phyloP scores from a whole-genome alignment of 2,329 filamentous ascomycete genomes.

The Leptosphaerulina australis region DNA sequence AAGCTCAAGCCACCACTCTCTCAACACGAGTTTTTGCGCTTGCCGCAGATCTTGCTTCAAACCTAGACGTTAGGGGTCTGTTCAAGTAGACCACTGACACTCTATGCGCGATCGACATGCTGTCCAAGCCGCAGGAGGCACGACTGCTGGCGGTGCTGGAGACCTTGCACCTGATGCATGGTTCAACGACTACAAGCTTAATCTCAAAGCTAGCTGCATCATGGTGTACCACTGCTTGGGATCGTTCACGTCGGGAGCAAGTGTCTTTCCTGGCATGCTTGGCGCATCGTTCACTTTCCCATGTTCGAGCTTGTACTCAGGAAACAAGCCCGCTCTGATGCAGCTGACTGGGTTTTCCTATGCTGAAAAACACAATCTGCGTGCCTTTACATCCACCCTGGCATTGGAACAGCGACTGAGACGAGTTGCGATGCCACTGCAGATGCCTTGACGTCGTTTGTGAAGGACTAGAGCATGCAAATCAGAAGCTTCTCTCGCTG shows the following conservation, averaged over 20 bases:
- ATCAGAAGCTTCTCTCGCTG: slow-evolving; percentile 24
- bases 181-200: slow-evolving; percentile 25
- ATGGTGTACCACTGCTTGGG: slow-evolving; percentile 17
- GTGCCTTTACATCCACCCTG: slow-evolving; percentile 34
- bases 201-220: slow-evolving; percentile 25
- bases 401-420: slow-evolving; percentile 26
- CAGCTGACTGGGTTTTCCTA: slow-evolving; percentile 31
- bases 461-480: slow-evolving; percentile 27
- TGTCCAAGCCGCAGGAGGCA: slow-evolving; percentile 24
- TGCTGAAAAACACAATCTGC: slow-evolving; percentile 27
- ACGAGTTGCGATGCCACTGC: slow-evolving; percentile 9
- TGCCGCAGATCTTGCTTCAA: slow-evolving; percentile 28
- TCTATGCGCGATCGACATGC: slow-evolving; percentile 23
- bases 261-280: slow-evolving; percentile 27
- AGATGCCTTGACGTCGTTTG: slow-evolving; percentile 23
- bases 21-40: slow-evolving; percentile 27
- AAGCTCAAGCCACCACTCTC: slow-evolving; percentile 21
- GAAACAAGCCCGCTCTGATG: slow-evolving; percentile 30
- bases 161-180: slow-evolving; percentile 11
- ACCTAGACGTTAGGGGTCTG: slow-evolving; percentile 23
- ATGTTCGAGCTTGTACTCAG: slow-evolving; percentile 28
- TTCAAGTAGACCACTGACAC: slow-evolving; percentile 20
- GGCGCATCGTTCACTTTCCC: slow-evolving; percentile 22
- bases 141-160: slow-evolving; percentile 7
- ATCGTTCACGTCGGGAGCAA: slow-evolving; percentile 21